Conservation (phyloP, 306 rosid species). For the Cucurbita maxima region DNA sequence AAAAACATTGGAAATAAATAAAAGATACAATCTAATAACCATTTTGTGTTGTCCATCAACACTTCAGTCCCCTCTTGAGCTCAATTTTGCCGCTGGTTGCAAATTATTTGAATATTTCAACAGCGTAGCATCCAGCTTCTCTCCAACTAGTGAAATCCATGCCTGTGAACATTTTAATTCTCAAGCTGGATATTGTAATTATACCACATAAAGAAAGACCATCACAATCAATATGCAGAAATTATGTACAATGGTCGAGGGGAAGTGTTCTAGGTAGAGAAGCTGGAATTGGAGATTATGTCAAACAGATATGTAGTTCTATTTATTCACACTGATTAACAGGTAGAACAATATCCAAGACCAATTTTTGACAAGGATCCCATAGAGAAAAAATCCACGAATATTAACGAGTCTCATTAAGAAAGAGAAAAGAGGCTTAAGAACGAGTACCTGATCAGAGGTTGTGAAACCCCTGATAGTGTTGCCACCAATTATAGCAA, state of each 20-base stretch:
- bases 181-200: not conserved
- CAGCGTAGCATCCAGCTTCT: conserved; percentile 59
- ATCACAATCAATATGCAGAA: not conserved
- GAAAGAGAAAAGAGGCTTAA: not conserved
- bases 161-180: conserved; percentile 17
- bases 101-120: conserved; percentile 23
- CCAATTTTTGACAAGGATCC: not conserved
- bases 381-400: not conserved
- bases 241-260: not conserved
- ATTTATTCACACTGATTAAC: not conserved
- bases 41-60: not conserved
- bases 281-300: not conserved
- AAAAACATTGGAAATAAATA: not conserved
- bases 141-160: conserved; percentile 45
- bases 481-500: conserved; percentile 81
- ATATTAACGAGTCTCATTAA: not conserved
- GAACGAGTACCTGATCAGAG: conserved; percentile 52
- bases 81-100: conserved; percentile 21
- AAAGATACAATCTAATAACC: not conserved
- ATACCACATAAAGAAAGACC: not conserved
- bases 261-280: not conserved
- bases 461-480: conserved; percentile 79
- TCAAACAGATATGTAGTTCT: not conserved
- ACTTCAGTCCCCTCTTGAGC: conserved; percentile 17
- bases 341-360: not conserved